Percentiles rank a stretch among this genome's conserved stretches.
phyloP scores from a whole-genome alignment of 1,284 basidiomycete genomes.

The Tilletia walkeri region DNA sequence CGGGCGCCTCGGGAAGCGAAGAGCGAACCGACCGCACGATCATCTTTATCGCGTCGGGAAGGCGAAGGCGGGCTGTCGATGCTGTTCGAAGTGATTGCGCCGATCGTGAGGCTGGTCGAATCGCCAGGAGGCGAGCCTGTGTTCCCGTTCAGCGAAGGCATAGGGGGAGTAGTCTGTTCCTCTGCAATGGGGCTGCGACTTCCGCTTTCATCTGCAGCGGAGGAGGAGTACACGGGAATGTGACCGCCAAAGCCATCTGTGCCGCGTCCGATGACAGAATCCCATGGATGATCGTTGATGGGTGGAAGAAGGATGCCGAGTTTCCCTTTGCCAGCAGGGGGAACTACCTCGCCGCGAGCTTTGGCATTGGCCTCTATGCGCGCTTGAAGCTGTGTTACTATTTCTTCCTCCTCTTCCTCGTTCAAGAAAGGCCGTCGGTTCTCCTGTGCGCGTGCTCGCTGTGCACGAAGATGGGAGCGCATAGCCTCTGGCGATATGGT shows the following conservation, averaged over 20 bases:
- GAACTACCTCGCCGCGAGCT: constrained; percentile 10
- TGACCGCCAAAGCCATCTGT: constrained; percentile 25
- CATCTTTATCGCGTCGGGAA: background rate
- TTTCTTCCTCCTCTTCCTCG: constrained; percentile 50
- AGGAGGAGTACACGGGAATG: constrained; percentile 5
- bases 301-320: constrained; percentile 11
- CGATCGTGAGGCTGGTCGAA: background rate
- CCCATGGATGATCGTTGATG: constrained; percentile 16
- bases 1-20: constrained; percentile 2
- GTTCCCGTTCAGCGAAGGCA: background rate
- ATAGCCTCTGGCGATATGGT: constrained; percentile 49
- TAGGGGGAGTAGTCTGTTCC: background rate
- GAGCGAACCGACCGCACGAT: constrained; percentile 1
- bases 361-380: constrained; percentile 31
- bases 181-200: background rate
- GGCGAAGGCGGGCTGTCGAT: constrained; percentile 13
- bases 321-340: constrained; percentile 9
- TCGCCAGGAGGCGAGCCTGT: background rate
- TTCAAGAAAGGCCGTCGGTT: constrained; percentile 38
- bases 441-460: constrained; percentile 43
- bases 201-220: background rate
- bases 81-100: background rate
- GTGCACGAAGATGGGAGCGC: constrained; percentile 45
- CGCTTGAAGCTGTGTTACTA: constrained; percentile 45
- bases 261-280: constrained; percentile 17